Base-by-base conservation (phyloP, 768 basidiomycete genomes). In the Candolleomyces eurysporus region DNA sequence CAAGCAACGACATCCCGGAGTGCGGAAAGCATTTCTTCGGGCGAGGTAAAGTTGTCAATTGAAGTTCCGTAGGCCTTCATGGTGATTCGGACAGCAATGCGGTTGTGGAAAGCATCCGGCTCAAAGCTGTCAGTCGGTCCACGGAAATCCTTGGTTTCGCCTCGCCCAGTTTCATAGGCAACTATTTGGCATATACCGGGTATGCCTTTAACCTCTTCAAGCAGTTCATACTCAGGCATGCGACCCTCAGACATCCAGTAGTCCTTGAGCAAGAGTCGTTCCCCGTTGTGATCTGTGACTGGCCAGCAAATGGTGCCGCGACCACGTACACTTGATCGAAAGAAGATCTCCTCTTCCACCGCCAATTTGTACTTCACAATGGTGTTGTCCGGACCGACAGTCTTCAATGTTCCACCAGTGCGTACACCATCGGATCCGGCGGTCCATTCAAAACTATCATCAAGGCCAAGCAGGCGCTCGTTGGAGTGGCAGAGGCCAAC, bases 241-340 rank as follows among this genome's bases (percentile, higher is more conserved):
- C 36, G 30, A 16, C 19, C 30, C 22, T 54, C 16, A 16, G 53
- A 54, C 6, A 17, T 30, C 53, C 53, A 54, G 17, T 30, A 26
- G 32, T 39, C 36, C 53, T 54, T 54, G 53, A 54, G 19, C 10
- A 54, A 21, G 9, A 54, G 32, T 31, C 32, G 10, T 32, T 32
- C 10, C 32, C 4, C 16, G 8, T 4, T 39, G 8, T n/a, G 7
- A 17, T 13, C 16, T 17, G 16, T 30, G 10, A 21, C 26, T 32
- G 30, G 22, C 40, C 52, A 54, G 10, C 21, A 54, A 9, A 31
- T 61, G 11, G 59, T 61, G 13, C 52, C 59, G 11, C 59, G 51
- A 8, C 59, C 59, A n/a, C 42, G 22, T 13, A 61, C 26, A 32
- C n/a, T 8, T 14, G 32, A 19, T 11, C 59, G 51, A 17, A 22